Percentiles rank a stretch among this genome's conserved stretches.
Evolutionary conservation across 345 rosid genomes (phyloP).

Genomic region (Gynandropsis gynandra): DNA sequence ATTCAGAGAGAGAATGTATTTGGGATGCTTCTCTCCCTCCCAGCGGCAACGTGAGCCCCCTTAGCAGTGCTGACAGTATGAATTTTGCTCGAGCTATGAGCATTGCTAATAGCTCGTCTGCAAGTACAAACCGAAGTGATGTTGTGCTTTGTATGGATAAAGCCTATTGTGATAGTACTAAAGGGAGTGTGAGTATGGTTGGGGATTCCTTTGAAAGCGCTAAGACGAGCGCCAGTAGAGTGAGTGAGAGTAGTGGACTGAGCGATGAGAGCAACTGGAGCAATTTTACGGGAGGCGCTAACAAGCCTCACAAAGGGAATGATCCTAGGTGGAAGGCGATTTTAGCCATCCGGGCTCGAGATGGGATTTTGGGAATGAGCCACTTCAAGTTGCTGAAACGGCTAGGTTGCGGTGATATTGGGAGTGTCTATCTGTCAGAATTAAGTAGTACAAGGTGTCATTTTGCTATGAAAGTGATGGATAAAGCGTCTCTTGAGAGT

Average conservation of each 20-base stretch:
- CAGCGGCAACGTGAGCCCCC: conserved; percentile 87
- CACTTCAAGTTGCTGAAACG: conserved; percentile 86
- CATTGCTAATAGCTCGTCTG: conserved; percentile 61
- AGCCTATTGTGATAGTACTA: conserved; percentile 50
- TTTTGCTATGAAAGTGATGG: conserved; percentile 99
- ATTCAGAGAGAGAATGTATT: conserved; percentile 83
- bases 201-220: conserved; percentile 83
- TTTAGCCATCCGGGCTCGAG: conserved; percentile 69
- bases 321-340: conserved; percentile 98
- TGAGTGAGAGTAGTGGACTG: conserved; percentile 77
- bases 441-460: conserved; percentile 78
- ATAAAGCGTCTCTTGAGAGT: conserved; percentile 91
- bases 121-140: conserved; percentile 58
- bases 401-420: conserved; percentile 98
- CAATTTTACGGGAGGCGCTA: conserved; percentile 72
- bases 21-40: conserved; percentile 98
- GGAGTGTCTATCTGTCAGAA: conserved; percentile 95
- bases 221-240: conserved; percentile 75
- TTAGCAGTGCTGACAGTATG: conserved; percentile 65
- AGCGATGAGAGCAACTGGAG: conserved; percentile 99
- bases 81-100: conserved; percentile 79
- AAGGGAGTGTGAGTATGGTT: conserved; percentile 45
- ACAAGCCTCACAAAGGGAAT: conserved; percentile 97
- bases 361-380: conserved; percentile 89
- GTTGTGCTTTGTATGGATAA: conserved; percentile 64